These are phyloP conservation scores for Serendipita vermifera DNA, from an alignment of 768 basidiomycete species.

Conservation along the genomic window DNA sequence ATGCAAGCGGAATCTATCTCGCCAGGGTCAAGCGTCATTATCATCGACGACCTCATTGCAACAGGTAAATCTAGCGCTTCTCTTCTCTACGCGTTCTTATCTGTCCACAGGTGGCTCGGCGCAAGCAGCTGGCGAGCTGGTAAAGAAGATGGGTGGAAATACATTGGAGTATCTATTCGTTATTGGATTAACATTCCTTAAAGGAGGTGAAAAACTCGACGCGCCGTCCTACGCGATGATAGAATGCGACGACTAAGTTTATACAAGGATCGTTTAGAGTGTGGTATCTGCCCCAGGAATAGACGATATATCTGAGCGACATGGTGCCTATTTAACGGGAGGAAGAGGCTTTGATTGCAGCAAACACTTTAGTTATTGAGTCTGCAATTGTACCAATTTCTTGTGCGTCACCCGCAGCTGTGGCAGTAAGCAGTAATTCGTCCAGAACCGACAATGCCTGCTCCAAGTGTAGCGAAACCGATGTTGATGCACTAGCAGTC, in stretches of 20 bases:
- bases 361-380: background rate
- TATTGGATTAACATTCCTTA: constrained; percentile 66
- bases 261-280: background rate
- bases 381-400: background rate
- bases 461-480: too few species aligned
- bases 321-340: background rate
- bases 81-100: background rate
- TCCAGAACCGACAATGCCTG: too few species aligned
- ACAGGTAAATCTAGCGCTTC: constrained; percentile 45
- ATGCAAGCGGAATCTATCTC: constrained; percentile 82
- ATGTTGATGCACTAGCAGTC: too few species aligned
- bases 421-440: background rate
- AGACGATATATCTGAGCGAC: background rate
- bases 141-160: constrained; percentile 68
- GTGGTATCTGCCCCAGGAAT: too few species aligned
- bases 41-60: constrained; percentile 92
- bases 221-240: constrained; percentile 85
- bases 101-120: constrained; percentile 76
- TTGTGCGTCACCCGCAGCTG: background rate
- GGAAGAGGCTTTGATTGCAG: background rate
- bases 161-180: constrained; percentile 91
- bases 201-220: constrained; percentile 63
- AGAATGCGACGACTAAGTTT: constrained; percentile 46
- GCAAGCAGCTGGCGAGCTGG: constrained; percentile 79
- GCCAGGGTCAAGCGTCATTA: constrained; percentile 68